phyloP scores from a whole-genome alignment of 495 filamentous ascomycete genomes.

The Schizothecium vesticola region DNA sequence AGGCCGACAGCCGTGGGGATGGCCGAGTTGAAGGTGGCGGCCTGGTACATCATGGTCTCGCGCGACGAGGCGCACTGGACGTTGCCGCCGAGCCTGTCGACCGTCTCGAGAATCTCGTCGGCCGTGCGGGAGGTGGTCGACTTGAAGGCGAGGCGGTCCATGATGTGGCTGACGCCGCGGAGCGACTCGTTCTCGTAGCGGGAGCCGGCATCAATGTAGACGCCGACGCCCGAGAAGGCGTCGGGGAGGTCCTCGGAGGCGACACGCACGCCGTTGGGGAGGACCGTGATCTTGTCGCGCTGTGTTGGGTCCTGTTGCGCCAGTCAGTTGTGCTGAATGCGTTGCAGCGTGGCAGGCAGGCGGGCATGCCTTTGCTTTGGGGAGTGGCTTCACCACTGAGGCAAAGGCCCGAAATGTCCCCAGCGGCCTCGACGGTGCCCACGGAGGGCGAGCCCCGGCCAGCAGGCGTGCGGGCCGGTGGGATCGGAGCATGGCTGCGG shows the following conservation, averaged over 20 bases:
- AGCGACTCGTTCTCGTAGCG: conserved; percentile 84
- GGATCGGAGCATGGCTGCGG: conserved; percentile 24
- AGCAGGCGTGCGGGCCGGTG: conserved; percentile 25
- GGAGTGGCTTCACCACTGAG: neutral
- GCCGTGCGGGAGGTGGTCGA: conserved; percentile 68
- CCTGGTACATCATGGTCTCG: conserved; percentile 98
- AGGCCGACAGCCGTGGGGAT: conserved; percentile 78
- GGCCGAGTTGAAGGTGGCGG: conserved; percentile 92
- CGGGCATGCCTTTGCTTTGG: conserved; percentile 15
- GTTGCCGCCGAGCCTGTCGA: conserved; percentile 86
- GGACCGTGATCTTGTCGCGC: conserved; percentile 79
- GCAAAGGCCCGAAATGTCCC: conserved; percentile 7
- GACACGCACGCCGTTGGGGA: conserved; percentile 90
- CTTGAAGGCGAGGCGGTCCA: conserved; percentile 95
- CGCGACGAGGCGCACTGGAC: conserved; percentile 94
- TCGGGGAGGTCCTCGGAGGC: conserved; percentile 94
- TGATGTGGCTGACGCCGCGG: conserved; percentile 89
- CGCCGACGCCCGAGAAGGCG: conserved; percentile 89
- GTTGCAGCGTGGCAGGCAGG: conserved; percentile 5
- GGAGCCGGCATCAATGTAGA: conserved; percentile 95
- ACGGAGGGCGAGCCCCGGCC: conserved; percentile 12
- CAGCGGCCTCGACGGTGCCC: conserved; percentile 5
- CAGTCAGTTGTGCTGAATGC: neutral
- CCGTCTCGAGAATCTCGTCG: conserved; percentile 79
- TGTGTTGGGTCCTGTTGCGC: conserved; percentile 72